phyloP scores from a whole-genome alignment of 2,329 filamentous ascomycete species.

The Phaeomoniella chlamydospora region DNA sequence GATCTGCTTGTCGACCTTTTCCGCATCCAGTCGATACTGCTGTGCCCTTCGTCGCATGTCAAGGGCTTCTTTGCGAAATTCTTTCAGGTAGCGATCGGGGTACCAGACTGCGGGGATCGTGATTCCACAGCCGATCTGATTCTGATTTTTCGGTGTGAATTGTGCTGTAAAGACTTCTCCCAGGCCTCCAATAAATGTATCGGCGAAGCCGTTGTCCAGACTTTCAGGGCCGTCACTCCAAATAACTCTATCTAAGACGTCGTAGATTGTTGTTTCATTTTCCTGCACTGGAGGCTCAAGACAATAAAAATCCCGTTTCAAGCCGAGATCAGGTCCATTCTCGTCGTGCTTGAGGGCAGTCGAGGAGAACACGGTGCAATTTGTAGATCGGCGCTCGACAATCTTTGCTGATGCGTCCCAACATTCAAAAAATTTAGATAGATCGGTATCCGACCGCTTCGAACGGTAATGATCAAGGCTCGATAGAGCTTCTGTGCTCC shows the following conservation, averaged over 20 bases:
- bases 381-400: neutral
- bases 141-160: constrained; percentile 19
- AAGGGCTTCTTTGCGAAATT: constrained; percentile 31
- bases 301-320: constrained; percentile 20
- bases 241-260: constrained; percentile 36
- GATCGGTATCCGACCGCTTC: constrained; percentile 14
- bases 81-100: constrained; percentile 44
- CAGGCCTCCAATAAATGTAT: constrained; percentile 31
- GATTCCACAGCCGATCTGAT: constrained; percentile 22
- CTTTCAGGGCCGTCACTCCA: constrained; percentile 27
- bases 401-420: constrained; percentile 30
- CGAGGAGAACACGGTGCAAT: constrained; percentile 25
- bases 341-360: constrained; percentile 21
- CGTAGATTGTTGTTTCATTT: constrained; percentile 33
- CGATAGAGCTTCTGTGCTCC: constrained; percentile 36
- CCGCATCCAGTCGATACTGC: constrained; percentile 17
- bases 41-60: constrained; percentile 28
- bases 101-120: constrained; percentile 40
- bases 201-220: constrained; percentile 15
- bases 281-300: constrained; percentile 23
- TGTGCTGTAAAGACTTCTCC: constrained; percentile 42
- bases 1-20: constrained; percentile 17
- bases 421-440: constrained; percentile 31
- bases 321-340: constrained; percentile 10
- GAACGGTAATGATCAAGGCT: constrained; percentile 23